phyloP scores from a whole-genome alignment of 1,139 yeast genomes.

The Entelexis paramagnoliae region DNA sequence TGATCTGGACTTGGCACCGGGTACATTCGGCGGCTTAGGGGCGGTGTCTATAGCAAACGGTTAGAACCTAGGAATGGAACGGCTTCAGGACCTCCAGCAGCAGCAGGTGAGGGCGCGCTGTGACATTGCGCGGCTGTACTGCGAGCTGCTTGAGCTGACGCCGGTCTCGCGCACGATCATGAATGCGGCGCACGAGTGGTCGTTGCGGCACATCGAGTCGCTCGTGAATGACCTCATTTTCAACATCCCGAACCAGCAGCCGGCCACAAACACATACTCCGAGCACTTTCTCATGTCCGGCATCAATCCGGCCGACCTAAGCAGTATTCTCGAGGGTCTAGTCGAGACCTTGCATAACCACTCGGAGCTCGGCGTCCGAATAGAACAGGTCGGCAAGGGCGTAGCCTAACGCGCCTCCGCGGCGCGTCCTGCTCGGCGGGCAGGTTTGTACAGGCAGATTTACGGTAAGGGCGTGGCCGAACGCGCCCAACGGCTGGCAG shows the following conservation, averaged over 20 bases:
- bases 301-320: conserved; percentile 23
- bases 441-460: too few relatives aligned
- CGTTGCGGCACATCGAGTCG: conserved; percentile 27
- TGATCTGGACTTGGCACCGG: background rate
- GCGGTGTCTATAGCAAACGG: background rate
- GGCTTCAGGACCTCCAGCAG: conserved; percentile 22
- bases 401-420: conserved; percentile 26
- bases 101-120: conserved; percentile 23
- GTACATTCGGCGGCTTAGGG: background rate
- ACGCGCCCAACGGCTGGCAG: too few relatives aligned
- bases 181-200: conserved; percentile 31
- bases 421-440: too few relatives aligned
- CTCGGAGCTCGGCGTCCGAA: conserved; percentile 25
- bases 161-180: conserved; percentile 23
- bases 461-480: too few relatives aligned
- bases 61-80: conserved; percentile 14
- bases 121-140: conserved; percentile 28
- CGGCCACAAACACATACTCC: conserved; percentile 26
- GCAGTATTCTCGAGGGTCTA: conserved; percentile 24
- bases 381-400: conserved; percentile 31
- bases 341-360: conserved; percentile 27
- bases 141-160: conserved; percentile 29
- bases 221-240: conserved; percentile 27
- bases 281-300: conserved; percentile 24
- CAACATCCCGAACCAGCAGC: conserved; percentile 26